A percentile compares a stretch with the other conserved stretches of the same genome.
Evolutionary conservation across 2,329 filamentous ascomycete genomes (phyloP).

Genomic region (Aureobasidium lini): DNA sequence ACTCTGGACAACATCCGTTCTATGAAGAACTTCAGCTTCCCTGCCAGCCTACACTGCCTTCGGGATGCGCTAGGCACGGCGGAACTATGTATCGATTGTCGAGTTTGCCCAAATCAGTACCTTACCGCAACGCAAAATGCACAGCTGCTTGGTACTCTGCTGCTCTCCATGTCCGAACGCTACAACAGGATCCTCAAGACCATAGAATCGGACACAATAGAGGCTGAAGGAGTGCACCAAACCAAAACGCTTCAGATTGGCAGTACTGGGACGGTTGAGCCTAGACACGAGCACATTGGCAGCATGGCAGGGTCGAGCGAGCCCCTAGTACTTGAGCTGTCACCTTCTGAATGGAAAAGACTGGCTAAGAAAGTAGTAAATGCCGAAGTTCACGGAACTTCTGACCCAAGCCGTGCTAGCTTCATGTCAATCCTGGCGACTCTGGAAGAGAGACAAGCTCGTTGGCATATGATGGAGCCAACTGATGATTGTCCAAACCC

Average conservation of each 20-base stretch:
- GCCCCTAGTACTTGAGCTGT: slow-evolving; percentile 33
- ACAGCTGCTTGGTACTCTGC: slow-evolving; percentile 34
- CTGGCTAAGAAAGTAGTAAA: slow-evolving; percentile 40
- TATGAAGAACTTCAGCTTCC: slow-evolving; percentile 34
- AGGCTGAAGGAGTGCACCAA: slow-evolving; percentile 24
- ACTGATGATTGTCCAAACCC: slow-evolving; percentile 5
- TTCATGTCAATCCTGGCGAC: slow-evolving; percentile 31
- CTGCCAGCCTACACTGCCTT: slow-evolving; percentile 34
- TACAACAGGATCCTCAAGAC: slow-evolving; percentile 34
- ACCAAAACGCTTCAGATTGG: slow-evolving; percentile 38
- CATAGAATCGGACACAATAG: slow-evolving; percentile 34
- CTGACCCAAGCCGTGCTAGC: slow-evolving; percentile 23
- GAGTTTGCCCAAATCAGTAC: slow-evolving; percentile 34
- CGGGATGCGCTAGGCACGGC: slow-evolving; percentile 36
- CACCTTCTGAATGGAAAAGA: slow-evolving; percentile 35
- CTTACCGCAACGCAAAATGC: slow-evolving; percentile 40
- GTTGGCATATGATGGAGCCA: slow-evolving; percentile 30
- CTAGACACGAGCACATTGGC: background rate
- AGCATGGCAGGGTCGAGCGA: background rate
- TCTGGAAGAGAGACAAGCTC: slow-evolving; percentile 35
- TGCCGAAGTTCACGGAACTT: slow-evolving; percentile 35
- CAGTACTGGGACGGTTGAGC: slow-evolving; percentile 25
- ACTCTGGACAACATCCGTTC: slow-evolving; percentile 35
- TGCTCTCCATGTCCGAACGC: slow-evolving; percentile 35
- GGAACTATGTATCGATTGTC: slow-evolving; percentile 33